Base-by-base conservation (phyloP, 441 rosid species). In the Erodium texanum region DNA sequence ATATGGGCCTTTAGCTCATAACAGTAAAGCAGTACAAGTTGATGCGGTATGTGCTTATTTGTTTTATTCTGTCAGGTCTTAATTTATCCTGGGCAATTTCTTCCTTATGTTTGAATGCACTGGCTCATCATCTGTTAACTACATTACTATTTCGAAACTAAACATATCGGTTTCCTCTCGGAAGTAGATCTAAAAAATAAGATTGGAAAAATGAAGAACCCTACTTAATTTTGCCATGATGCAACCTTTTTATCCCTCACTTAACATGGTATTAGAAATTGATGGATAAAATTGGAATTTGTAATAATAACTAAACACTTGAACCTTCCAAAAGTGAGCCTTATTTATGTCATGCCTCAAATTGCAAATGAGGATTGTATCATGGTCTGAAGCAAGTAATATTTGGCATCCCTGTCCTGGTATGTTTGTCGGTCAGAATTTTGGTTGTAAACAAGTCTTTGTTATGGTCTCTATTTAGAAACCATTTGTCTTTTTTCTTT, bases 1-100 rank as follows among this genome's bases (percentile, higher is more conserved):
- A 74, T 87, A 88, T 36, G 98, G 99, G 76, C 89, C 92, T 70
- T 83, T 85, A 20, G 73, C 76, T 68, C 92, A 92, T 78, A 95
- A 86, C 81, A 83, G 83, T 72, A 86, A 83, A 77, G 84, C 81
- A 12, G 68, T 85, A 74, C 99, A 95, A 92, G 93, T 95, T 75
- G 95, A 95, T 78, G 83, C 83, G 75, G 99, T 95, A 86, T 70
- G 84, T 75, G 58, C 45, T 68, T 32, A 63, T 32, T 32, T 62
- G 62, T 29, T 63, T 65, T 62, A 20, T 68, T 56, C 70, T 38
- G 67, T 56, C 16, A 34, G 36, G 11, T 64, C 24, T 43, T 71
- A 1, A 34, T 43, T 52, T 52, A 16, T 52, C 16, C 14, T 52
- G 1, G 3, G 20, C 19, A 52, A 27, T 4, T 52, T 52, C 59